Evolutionary conservation across 2,329 filamentous ascomycete species (phyloP).

Genomic region (Apiospora kogelbergensis): DNA sequence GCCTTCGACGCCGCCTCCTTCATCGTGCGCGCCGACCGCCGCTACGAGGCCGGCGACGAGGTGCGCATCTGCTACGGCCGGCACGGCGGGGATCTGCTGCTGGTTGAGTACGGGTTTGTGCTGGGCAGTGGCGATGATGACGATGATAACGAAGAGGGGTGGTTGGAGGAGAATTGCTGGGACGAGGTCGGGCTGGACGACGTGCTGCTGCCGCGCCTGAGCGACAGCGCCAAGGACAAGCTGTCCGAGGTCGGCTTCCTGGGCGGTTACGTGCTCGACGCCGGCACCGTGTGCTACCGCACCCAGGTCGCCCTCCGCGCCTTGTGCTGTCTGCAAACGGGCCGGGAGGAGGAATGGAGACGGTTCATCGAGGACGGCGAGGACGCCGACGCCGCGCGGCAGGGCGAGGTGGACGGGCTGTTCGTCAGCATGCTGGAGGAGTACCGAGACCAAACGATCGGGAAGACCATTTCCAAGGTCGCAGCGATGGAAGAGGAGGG

Average conservation of each 20-base stretch:
- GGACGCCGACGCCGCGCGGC: slow-evolving; percentile 46
- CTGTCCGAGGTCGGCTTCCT: slow-evolving; percentile 50
- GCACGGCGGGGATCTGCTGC: slow-evolving; percentile 71
- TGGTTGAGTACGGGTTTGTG: slow-evolving; percentile 65
- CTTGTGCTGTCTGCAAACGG: slow-evolving; percentile 28
- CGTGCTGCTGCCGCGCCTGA: slow-evolving; percentile 42
- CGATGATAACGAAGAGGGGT: slow-evolving; percentile 41
- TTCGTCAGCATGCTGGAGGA: slow-evolving; percentile 38
- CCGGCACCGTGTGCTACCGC: slow-evolving; percentile 50
- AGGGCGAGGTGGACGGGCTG: slow-evolving; percentile 37
- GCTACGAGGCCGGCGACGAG: slow-evolving; percentile 60
- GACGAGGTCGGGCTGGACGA: slow-evolving; percentile 51
- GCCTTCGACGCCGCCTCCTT: slow-evolving; percentile 51
- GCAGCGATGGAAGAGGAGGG: slow-evolving; percentile 26
- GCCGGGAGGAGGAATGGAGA: slow-evolving; percentile 39
- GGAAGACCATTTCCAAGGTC: slow-evolving; percentile 30
- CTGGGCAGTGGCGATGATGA: slow-evolving; percentile 42
- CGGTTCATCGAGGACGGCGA: slow-evolving; percentile 42
- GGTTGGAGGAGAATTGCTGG: slow-evolving; percentile 42
- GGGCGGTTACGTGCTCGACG: slow-evolving; percentile 52
- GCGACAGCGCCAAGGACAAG: slow-evolving; percentile 16
- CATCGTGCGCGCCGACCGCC: slow-evolving; percentile 49
- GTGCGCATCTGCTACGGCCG: slow-evolving; percentile 68
- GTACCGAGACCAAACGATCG: slow-evolving; percentile 33
- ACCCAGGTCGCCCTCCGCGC: slow-evolving; percentile 54